Evolutionary conservation across 2,329 filamentous ascomycete species (phyloP), one percentile per base, ranked within the genome.

Genomic region (Hymenoscyphus infarciens): DNA sequence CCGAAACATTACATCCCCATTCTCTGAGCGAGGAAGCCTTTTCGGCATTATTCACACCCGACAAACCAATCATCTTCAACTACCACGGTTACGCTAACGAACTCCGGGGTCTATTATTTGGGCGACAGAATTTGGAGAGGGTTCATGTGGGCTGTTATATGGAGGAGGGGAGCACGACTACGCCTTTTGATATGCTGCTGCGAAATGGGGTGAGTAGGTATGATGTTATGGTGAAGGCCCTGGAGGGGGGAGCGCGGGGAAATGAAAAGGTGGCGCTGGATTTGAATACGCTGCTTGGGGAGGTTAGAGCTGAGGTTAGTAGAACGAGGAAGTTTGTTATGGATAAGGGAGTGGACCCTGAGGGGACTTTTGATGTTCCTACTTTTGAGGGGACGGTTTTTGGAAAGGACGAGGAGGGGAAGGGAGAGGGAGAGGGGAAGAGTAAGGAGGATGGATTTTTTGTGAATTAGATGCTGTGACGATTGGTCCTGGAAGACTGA

Each of bases 171-270:
- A 84, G 79, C 59, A 89, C 86, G 0, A 89, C 86, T 0, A 89
- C 86, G 1, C 86, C 86, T 1, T 88, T 89, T 67, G 83, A 88
- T 68, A 89, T 89, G 86, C 85, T 88, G 85, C 77, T 89, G 1
- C 73, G 82, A 4, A 89, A 90, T 68, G 68, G 76, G 22, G 83
- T 86, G 1, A 86, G 81, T 19, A 76, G 86, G 52, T 89, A 82
- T 67, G 80, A 88, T 70, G 78, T 88, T 22, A 83, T 83, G 0
- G 77, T 80, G 64, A 74, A 79, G 11, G 86, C 85, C 2, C 68
- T 88, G 57, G 75, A 73, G 53, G 80, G 79, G 1, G 84, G 75
- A 0, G 77, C 80, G 0, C 75, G 74, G 67, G 67, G 72, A 3
- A 86, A 86, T 62, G 76, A 80, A 35, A 77, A 77, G 90, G 89